These are phyloP conservation scores for Aspergillus mulundensis DNA, from an alignment of 495 filamentous ascomycete species.

Conservation along the genomic window DNA sequence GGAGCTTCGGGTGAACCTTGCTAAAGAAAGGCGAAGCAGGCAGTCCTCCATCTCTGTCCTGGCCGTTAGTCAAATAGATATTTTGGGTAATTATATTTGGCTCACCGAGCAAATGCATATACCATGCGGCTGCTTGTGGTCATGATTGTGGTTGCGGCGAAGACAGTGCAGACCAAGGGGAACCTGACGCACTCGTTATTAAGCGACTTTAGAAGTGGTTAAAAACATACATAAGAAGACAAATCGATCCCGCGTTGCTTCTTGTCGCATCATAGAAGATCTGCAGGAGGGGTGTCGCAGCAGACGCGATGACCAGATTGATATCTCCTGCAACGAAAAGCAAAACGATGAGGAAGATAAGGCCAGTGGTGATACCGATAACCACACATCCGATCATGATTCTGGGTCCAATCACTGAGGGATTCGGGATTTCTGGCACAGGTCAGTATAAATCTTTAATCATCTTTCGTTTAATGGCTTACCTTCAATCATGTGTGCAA, in stretches of 20 bases:
- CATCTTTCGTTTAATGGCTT: neutral
- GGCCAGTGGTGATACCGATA: slow-evolving; percentile 65
- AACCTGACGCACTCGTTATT: slow-evolving; percentile 39
- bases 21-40: slow-evolving; percentile 63
- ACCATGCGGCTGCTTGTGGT: slow-evolving; percentile 74
- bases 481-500: slow-evolving; percentile 50
- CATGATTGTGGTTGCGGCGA: slow-evolving; percentile 68
- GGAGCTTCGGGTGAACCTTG: slow-evolving; percentile 56
- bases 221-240: slow-evolving; percentile 56
- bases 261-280: slow-evolving; percentile 68
- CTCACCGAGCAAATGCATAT: slow-evolving; percentile 63
- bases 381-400: slow-evolving; percentile 70
- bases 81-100: no score
- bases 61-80: slow-evolving; percentile 12
- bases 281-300: slow-evolving; percentile 62
- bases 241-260: slow-evolving; percentile 61
- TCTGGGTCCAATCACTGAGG: slow-evolving; percentile 60
- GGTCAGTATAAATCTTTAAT: neutral
- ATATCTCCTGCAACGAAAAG: slow-evolving; percentile 61
- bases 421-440: slow-evolving; percentile 61
- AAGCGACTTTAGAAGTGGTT: neutral
- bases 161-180: slow-evolving; percentile 67
- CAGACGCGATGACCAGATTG: slow-evolving; percentile 54
- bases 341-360: slow-evolving; percentile 62
- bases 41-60: slow-evolving; percentile 59